Evolutionary conservation across 106 monocot genomes (phyloP).

Genomic region (Amphibolis antarctica): DNA sequence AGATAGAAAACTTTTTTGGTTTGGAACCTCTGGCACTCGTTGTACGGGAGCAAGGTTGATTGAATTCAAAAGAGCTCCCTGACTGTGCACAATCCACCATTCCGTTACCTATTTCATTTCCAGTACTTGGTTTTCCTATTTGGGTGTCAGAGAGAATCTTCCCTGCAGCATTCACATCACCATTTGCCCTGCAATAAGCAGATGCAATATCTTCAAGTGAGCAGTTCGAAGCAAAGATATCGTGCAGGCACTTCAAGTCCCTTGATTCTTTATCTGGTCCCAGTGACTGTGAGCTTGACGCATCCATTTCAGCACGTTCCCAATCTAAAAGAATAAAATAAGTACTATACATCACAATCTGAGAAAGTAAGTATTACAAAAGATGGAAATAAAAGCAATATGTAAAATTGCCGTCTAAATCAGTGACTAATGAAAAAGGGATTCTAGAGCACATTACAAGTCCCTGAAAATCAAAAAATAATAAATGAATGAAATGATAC

Average conservation of each 20-base stretch:
- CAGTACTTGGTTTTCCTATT: slow-evolving; percentile 10
- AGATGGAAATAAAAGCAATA: too few species aligned
- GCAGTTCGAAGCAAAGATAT: slow-evolving; percentile 42
- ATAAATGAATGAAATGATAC: too few species aligned
- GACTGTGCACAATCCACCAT: slow-evolving; percentile 1
- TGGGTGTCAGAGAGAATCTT: slow-evolving; percentile 42
- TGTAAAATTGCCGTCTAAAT: too few species aligned
- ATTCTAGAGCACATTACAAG: too few species aligned
- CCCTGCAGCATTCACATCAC: slow-evolving; percentile 45
- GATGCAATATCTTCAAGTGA: slow-evolving; percentile 74
- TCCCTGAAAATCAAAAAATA: too few species aligned
- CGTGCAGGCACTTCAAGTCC: slow-evolving; percentile 33
- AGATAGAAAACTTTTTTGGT: slow-evolving; percentile 32
- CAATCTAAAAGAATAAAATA: too few species aligned
- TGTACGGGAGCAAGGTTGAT: not conserved
- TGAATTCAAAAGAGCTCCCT: slow-evolving; percentile 9
- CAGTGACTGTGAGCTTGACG: slow-evolving; percentile 6
- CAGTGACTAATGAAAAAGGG: too few species aligned
- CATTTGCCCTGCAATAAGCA: slow-evolving; percentile 45
- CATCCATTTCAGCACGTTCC: not conserved
- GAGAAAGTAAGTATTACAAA: too few species aligned
- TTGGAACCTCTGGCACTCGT: slow-evolving; percentile 22
- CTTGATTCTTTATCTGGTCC: slow-evolving; percentile 27
- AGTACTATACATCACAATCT: too few species aligned
- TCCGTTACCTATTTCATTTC: slow-evolving; percentile 8